Evolutionary conservation across 1,284 basidiomycete species (phyloP).

Genomic region (Sanghuangporus sanghuang): DNA sequence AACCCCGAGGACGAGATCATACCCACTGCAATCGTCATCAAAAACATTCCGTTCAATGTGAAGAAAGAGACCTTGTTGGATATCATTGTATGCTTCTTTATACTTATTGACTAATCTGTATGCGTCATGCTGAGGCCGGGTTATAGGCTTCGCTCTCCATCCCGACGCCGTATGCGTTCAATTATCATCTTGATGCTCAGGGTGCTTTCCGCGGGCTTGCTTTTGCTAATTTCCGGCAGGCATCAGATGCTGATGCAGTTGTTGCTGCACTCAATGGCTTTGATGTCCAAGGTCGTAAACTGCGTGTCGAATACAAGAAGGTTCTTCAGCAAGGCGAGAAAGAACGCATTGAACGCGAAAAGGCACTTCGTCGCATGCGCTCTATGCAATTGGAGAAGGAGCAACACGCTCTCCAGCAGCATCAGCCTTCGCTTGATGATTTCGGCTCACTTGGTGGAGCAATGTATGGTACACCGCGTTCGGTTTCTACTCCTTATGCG

Average conservation of each 20-base stretch:
- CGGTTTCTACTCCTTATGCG: slow-evolving; percentile 46
- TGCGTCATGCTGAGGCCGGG: background rate
- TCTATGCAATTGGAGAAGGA: slow-evolving; percentile 92
- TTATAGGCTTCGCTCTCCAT: slow-evolving; percentile 83
- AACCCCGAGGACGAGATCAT: slow-evolving; percentile 87
- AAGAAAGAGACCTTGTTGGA: slow-evolving; percentile 93
- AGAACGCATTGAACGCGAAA: slow-evolving; percentile 98
- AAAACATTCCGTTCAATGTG: slow-evolving; percentile 99
- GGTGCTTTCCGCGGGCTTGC: slow-evolving; percentile 96
- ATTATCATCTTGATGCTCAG: slow-evolving; percentile 93
- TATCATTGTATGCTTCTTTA: slow-evolving; percentile 74
- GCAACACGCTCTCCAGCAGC: slow-evolving; percentile 38
- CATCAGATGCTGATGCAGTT: slow-evolving; percentile 90
- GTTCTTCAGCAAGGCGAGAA: slow-evolving; percentile 98
- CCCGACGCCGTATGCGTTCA: slow-evolving; percentile 99
- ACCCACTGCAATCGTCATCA: slow-evolving; percentile 99
- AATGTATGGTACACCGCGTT: slow-evolving; percentile 56
- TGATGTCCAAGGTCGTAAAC: slow-evolving; percentile 96
- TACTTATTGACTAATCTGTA: slow-evolving; percentile 8
- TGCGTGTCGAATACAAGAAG: slow-evolving; percentile 99
- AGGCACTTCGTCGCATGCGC: slow-evolving; percentile 97
- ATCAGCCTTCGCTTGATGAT: slow-evolving; percentile 46
- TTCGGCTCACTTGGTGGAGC: slow-evolving; percentile 49
- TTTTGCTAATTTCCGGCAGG: slow-evolving; percentile 95
- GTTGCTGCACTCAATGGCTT: slow-evolving; percentile 94